Base-by-base conservation (phyloP, 805 yeast genomes). In the Yarrowia sp. region DNA sequence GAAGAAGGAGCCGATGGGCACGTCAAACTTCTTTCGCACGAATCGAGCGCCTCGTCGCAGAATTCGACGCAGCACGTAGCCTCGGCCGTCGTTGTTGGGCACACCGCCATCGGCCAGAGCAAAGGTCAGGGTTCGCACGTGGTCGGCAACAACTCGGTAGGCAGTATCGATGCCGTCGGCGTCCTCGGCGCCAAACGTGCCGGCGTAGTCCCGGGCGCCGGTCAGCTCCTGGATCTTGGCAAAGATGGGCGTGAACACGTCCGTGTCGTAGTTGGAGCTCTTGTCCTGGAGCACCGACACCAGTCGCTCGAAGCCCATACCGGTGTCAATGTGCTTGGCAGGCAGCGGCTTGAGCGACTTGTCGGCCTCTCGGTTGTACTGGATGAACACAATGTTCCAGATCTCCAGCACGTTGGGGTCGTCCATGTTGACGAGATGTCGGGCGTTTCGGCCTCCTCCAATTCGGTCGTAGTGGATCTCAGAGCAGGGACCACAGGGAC, bases 401-500 rank as follows among this genome's bases (percentile, higher is more conserved):
- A 95, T 88, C 82, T 95, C 99, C 74, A 95, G 83, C 68, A 95
- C 99, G 77, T 94, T 91, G 70, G 99, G 99, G 78, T 95, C 99
- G 80, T 95, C 99, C 87, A 86, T 86, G 78, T 95, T 95, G 74
- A 95, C 99, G 71, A 96, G 83, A 71, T 80, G 74, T 19, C 98
- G 83, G 67, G 98, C 99, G 76, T 95, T 94, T 83, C 99, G 89
- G 69, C 98, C 98, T 1, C 63, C 63, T 72, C 99, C 99, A 72
- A 95, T 92, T 81, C 99, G 88, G 80, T 95, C 99, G 79, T 92
- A 95, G 79, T 95, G 99, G 73, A 95, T 85, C 80, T 95, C 99
- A 30, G 97, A 90, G 81, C 99, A 96, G 65, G 99, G 99, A 71
- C 99, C 99, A 83, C 99, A 95, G 60, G 99, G 99, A 72, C 99